These are phyloP conservation scores for Beverwykella pulmonaria DNA, from an alignment of 495 filamentous ascomycete species.

Conservation along the genomic window DNA sequence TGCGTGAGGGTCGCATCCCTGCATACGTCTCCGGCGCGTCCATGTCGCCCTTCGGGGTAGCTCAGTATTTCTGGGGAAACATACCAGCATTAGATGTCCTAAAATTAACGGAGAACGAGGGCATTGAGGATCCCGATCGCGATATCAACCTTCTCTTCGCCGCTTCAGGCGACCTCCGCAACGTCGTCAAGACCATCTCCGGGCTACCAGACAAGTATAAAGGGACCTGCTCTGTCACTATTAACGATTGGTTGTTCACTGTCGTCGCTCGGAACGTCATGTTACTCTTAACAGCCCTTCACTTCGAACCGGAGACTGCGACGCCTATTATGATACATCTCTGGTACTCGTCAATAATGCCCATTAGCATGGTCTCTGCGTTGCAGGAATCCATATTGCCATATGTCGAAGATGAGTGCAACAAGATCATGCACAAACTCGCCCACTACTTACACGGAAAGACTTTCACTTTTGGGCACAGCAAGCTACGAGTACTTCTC, in stretches of 20 bases:
- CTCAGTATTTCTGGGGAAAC: conserved; percentile 51
- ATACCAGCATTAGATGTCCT: conserved; percentile 53
- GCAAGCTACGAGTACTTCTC: conserved; percentile 24
- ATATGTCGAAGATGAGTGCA: conserved; percentile 41
- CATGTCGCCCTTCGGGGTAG: conserved; percentile 4
- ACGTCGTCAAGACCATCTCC: conserved; percentile 49
- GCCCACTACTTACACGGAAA: conserved; percentile 22
- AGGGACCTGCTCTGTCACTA: conserved; percentile 31
- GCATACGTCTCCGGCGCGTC: too few species aligned
- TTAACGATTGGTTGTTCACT: conserved; percentile 53
- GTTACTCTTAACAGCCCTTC: conserved; percentile 48
- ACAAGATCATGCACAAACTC: conserved; percentile 35
- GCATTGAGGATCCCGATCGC: conserved; percentile 21
- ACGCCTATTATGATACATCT: conserved; percentile 45
- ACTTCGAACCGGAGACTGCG: conserved; percentile 27
- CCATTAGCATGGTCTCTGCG: background rate
- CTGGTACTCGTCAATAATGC: conserved; percentile 48
- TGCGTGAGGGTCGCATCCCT: too few species aligned
- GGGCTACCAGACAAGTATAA: conserved; percentile 42
- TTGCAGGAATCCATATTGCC: conserved; percentile 33
- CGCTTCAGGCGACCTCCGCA: conserved; percentile 55
- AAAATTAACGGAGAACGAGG: conserved; percentile 50
- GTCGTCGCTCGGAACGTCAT: conserved; percentile 53
- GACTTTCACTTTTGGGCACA: conserved; percentile 27
- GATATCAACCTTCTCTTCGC: conserved; percentile 49